Evolutionary conservation across 1,139 yeast genomes (phyloP).

Genomic region (Blastobotrys capitulatus): DNA sequence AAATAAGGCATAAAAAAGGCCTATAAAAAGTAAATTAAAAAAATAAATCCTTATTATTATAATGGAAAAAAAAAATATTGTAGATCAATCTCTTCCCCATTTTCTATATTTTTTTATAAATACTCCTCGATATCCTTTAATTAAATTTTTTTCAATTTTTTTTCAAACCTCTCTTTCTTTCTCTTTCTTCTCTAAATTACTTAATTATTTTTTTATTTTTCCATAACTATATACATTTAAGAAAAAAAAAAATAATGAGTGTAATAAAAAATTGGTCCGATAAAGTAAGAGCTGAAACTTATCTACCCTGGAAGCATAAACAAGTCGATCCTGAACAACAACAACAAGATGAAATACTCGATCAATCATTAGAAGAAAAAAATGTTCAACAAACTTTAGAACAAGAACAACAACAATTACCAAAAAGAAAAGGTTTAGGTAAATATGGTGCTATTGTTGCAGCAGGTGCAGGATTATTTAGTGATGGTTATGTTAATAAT

Average conservation of each 20-base stretch:
- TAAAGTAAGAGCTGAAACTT: slow-evolving; percentile 6
- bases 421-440: slow-evolving; percentile 9
- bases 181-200: too few relatives aligned
- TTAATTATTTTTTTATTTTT: background rate
- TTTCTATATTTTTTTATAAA: too few relatives aligned
- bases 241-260: slow-evolving; percentile 7
- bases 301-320: slow-evolving; percentile 3
- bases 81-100: too few relatives aligned
- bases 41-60: too few relatives aligned
- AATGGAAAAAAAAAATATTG: too few relatives aligned
- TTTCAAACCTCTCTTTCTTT: background rate
- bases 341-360: background rate
- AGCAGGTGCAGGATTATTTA: slow-evolving; percentile 86
- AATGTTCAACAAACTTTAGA: background rate
- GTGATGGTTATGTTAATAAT: slow-evolving; percentile 87
- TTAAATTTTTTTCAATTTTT: background rate
- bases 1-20: too few relatives aligned
- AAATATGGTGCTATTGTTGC: slow-evolving; percentile 71
- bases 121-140: too few relatives aligned
- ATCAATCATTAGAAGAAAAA: background rate
- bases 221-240: too few relatives aligned
- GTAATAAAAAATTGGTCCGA: slow-evolving; percentile 3
- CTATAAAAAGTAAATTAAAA: too few relatives aligned
- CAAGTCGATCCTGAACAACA: background rate
- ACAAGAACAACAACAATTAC: background rate